Conservation (phyloP, 2,329 filamentous ascomycete genomes). For the Calonectria leucothoes region DNA sequence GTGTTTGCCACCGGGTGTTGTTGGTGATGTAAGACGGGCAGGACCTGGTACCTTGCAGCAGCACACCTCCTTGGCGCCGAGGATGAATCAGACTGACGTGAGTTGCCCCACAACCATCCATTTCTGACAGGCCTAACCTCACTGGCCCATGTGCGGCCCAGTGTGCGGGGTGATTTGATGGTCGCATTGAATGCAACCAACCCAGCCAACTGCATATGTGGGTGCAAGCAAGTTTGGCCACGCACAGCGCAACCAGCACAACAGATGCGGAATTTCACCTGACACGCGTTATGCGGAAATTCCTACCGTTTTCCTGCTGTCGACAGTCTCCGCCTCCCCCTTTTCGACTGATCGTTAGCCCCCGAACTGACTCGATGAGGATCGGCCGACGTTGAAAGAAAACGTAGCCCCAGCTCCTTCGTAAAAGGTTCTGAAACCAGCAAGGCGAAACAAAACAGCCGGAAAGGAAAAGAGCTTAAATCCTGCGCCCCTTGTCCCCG, state of each 20-base stretch:
- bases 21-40: background rate
- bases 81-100: background rate
- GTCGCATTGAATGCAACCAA: background rate
- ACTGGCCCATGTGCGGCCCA: background rate
- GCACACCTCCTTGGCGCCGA: background rate
- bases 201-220: background rate
- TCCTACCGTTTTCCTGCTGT: background rate
- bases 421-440: background rate
- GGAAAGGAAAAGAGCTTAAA: background rate
- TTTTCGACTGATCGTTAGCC: background rate
- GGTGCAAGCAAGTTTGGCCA: background rate
- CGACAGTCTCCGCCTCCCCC: background rate
- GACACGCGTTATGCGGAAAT: background rate
- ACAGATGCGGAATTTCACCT: background rate
- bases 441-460: background rate
- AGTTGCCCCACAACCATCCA: background rate
- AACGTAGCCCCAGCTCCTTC: background rate
- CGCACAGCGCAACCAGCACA: background rate
- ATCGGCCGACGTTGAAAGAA: background rate
- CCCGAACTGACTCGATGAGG: background rate
- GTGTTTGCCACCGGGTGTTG: background rate
- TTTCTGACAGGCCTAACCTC: background rate
- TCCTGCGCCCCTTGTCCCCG: background rate
- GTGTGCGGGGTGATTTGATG: background rate
- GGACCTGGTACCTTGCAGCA: slow-evolving; percentile 10